Percentiles rank a stretch among this genome's conserved stretches.
phyloP scores from a whole-genome alignment of 495 filamentous ascomycete species.

The Neurospora pannonica region DNA sequence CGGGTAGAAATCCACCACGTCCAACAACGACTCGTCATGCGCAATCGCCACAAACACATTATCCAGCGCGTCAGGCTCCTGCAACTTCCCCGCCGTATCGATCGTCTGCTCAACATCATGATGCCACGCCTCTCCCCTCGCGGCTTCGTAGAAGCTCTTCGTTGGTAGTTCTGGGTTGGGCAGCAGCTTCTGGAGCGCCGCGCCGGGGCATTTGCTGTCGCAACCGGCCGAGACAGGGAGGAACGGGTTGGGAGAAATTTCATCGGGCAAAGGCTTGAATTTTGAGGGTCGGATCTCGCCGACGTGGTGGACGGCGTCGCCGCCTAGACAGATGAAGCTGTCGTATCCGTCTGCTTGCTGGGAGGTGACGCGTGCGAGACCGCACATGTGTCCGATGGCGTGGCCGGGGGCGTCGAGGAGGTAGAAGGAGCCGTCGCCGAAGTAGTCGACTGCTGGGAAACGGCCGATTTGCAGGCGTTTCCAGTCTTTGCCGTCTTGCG shows the following conservation, averaged over 20 bases:
- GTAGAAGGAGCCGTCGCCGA: constrained; percentile 51
- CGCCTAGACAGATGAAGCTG: constrained; percentile 48
- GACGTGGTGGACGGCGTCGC: constrained; percentile 44
- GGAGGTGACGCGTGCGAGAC: constrained; percentile 41
- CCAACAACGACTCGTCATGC: constrained; percentile 40
- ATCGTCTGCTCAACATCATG: constrained; percentile 16
- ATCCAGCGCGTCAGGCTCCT: constrained; percentile 41
- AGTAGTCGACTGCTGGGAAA: constrained; percentile 50
- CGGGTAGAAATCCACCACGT: constrained; percentile 43
- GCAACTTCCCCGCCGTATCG: constrained; percentile 33
- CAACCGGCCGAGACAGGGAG: constrained; percentile 1
- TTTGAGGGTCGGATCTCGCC: constrained; percentile 44
- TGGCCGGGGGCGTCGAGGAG: constrained; percentile 50
- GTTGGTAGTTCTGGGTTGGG: constrained; percentile 11
- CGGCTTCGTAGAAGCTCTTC: constrained; percentile 28
- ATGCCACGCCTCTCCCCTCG: constrained; percentile 9
- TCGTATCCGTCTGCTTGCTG: constrained; percentile 11
- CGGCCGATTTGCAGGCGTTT: constrained; percentile 31
- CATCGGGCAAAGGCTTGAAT: constrained; percentile 38
- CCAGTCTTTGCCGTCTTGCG: background rate
- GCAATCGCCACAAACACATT: constrained; percentile 44
- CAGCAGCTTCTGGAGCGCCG: constrained; percentile 29
- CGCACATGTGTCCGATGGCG: constrained; percentile 47
- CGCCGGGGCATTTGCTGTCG: constrained; percentile 25
- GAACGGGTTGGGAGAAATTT: constrained; percentile 33